Evolutionary conservation across 2,329 filamentous ascomycete genomes (phyloP).

Genomic region (Penicillium sp.): DNA sequence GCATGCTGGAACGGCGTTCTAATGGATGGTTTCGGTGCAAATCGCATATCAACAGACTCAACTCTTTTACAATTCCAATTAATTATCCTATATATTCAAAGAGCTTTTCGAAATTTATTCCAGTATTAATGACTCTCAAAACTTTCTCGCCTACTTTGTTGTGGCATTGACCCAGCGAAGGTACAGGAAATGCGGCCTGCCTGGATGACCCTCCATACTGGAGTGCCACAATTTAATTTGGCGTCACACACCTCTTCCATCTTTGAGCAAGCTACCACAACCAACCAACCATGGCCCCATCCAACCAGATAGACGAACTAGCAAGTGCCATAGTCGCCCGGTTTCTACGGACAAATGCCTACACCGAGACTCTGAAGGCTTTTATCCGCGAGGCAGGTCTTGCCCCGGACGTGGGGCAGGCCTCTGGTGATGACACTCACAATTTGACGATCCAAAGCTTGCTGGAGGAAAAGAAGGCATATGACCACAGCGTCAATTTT

Average conservation of each 20-base stretch:
- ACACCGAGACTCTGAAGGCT: constrained; percentile 60
- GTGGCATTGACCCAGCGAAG: background rate
- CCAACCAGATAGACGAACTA: constrained; percentile 31
- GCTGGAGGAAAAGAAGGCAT: constrained; percentile 65
- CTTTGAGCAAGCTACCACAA: background rate
- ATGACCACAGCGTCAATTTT: constrained; percentile 61
- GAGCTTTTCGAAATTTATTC: background rate
- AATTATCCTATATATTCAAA: constrained; percentile 7
- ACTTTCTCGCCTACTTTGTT: background rate
- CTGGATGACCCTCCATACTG: background rate
- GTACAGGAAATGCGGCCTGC: background rate
- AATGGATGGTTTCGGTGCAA: constrained; percentile 16
- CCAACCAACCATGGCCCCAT: constrained; percentile 24
- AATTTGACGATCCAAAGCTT: constrained; percentile 64
- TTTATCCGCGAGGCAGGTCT: constrained; percentile 65
- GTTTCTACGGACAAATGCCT: constrained; percentile 52
- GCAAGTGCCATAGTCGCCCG: constrained; percentile 50
- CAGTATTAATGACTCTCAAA: background rate
- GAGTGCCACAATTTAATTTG: background rate
- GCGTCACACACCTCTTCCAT: constrained; percentile 6
- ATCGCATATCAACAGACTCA: constrained; percentile 23
- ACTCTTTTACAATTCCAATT: constrained; percentile 11
- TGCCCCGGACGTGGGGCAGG: constrained; percentile 55
- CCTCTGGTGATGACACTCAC: constrained; percentile 39
- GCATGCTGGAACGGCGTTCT: constrained; percentile 30